Percentiles rank a stretch among this genome's conserved stretches.
phyloP scores from a whole-genome alignment of 2,329 filamentous ascomycete species.

The Triangularia verruculosa region DNA sequence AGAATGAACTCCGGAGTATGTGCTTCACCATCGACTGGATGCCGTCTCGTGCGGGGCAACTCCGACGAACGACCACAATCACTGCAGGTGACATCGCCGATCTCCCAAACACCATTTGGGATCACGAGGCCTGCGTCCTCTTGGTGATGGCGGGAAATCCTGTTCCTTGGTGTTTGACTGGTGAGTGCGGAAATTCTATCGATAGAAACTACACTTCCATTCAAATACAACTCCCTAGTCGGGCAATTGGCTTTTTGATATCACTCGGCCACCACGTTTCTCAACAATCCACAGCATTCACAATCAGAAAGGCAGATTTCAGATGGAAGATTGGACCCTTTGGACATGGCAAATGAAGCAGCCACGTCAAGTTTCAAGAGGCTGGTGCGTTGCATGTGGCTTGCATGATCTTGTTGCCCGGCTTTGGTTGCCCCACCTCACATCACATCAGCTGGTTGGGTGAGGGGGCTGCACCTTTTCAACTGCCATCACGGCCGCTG shows the following conservation, averaged over 20 bases:
- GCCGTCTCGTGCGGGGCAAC: background rate
- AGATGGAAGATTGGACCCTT: background rate
- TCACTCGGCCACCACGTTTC: no score
- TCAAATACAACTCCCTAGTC: background rate
- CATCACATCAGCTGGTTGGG: background rate
- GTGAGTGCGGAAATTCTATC: background rate
- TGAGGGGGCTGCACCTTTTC: background rate
- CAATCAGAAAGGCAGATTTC: background rate
- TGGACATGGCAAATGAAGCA: background rate
- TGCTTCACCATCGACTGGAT: background rate
- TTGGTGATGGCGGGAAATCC: background rate
- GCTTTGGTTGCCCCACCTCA: background rate
- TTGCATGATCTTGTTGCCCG: background rate
- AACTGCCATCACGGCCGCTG: background rate
- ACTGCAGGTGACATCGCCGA: constrained; percentile 1
- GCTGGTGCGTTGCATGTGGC: background rate
- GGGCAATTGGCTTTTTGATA: background rate
- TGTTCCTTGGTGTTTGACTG: background rate
- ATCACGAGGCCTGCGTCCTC: background rate
- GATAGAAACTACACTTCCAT: background rate
- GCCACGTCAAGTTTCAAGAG: background rate
- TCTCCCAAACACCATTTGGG: background rate
- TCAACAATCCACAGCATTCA: no score
- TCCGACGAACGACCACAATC: background rate
- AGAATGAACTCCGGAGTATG: no score